Conservation (phyloP, 202 grass and related monocot species). For the Cymbopogon flexuosus region DNA sequence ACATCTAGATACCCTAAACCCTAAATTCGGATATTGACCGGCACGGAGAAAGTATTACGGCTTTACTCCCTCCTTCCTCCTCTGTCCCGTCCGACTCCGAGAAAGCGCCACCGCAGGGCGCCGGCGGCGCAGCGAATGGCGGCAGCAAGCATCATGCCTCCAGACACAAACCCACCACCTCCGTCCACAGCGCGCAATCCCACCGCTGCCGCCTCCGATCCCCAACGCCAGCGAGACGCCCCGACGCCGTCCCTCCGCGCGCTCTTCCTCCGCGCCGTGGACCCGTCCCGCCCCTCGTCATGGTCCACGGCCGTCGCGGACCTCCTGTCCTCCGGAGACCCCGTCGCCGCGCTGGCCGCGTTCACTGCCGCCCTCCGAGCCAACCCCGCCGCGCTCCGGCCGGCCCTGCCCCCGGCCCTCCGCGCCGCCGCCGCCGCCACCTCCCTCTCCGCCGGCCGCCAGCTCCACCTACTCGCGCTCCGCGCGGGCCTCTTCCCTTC, state of each 20-base stretch:
- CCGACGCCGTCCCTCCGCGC: slow-evolving; percentile 31
- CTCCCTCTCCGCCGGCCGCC: slow-evolving; percentile 59
- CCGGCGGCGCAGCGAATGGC: slow-evolving; percentile 23
- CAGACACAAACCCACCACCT: not conserved
- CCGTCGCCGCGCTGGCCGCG: slow-evolving; percentile 43
- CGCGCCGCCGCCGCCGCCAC: slow-evolving; percentile 55
- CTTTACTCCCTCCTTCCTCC: too few relatives aligned
- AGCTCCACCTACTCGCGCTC: slow-evolving; percentile 68
- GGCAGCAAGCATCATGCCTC: not conserved
- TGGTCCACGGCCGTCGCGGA: slow-evolving; percentile 75
- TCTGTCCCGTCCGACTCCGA: not conserved
- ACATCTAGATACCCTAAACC: too few relatives aligned
- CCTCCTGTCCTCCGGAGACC: slow-evolving; percentile 58
- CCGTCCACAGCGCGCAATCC: not conserved
- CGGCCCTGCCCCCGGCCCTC: slow-evolving; percentile 56
- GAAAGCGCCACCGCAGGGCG: not conserved
- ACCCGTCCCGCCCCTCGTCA: slow-evolving; percentile 55
- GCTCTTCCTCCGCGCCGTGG: slow-evolving; percentile 54
- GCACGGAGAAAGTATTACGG: too few relatives aligned
- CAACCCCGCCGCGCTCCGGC: slow-evolving; percentile 45
- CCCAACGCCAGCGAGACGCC: not conserved
- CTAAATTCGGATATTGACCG: too few relatives aligned
- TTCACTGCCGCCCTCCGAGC: slow-evolving; percentile 53
- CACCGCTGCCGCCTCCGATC: not conserved
- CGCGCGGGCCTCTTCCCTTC: slow-evolving; percentile 55